phyloP scores from a whole-genome alignment of 768 basidiomycete species.

The Coprinopsis cinerea region DNA sequence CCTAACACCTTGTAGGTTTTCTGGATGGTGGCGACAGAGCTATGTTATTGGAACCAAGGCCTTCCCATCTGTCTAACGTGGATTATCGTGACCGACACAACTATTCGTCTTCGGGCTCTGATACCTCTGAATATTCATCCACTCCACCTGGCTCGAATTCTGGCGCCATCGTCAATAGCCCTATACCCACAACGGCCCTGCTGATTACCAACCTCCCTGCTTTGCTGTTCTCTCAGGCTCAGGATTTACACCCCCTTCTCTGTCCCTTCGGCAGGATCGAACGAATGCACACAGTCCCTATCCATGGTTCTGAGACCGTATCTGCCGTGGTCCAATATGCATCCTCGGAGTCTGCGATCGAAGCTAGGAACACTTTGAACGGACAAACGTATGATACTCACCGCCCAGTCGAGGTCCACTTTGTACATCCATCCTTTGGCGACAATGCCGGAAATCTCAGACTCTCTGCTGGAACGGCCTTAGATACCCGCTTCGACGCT shows the following conservation, averaged over 20 bases:
- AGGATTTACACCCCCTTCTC: conserved; percentile 68
- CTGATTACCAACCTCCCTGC: conserved; percentile 63
- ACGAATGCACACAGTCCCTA: conserved; percentile 48
- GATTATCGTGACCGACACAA: conserved; percentile 20
- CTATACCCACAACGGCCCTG: conserved; percentile 43
- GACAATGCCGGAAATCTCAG: conserved; percentile 3
- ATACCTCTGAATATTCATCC: conserved; percentile 27
- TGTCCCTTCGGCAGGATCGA: conserved; percentile 67
- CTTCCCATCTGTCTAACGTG: conserved; percentile 26
- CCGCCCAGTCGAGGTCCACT: conserved; percentile 27
- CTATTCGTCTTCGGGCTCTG: conserved; percentile 25
- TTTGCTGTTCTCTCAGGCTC: conserved; percentile 57
- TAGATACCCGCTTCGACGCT: not conserved
- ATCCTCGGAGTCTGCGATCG: conserved; percentile 46
- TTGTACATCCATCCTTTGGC: conserved; percentile 20
- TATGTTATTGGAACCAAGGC: conserved; percentile 49
- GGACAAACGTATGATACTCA: conserved; percentile 57
- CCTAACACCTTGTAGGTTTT: conserved; percentile 44
- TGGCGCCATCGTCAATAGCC: conserved; percentile 26
- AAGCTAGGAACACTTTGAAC: conserved; percentile 57
- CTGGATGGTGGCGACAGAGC: conserved; percentile 78
- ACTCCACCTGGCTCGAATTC: conserved; percentile 17
- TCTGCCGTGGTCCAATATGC: conserved; percentile 64
- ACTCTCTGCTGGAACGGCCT: not conserved
- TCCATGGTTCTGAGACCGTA: conserved; percentile 33